These are phyloP conservation scores for Aspergillus neoniger DNA, from an alignment of 2,329 filamentous ascomycete genomes.

Conservation along the genomic window DNA sequence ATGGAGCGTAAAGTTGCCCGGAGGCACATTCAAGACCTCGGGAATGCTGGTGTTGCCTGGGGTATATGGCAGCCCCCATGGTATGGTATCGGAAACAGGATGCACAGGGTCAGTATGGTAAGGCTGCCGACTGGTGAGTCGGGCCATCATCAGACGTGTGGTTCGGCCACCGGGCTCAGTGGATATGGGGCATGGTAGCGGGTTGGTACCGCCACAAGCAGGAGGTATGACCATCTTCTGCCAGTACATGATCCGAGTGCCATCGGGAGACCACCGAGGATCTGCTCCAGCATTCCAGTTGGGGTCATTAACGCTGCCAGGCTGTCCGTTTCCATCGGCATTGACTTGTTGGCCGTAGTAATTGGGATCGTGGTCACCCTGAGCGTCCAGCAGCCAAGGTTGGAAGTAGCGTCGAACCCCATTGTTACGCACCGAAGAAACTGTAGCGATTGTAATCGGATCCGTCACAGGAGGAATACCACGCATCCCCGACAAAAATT, in stretches of 20 bases:
- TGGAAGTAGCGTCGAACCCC: constrained; percentile 50
- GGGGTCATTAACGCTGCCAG: constrained; percentile 47
- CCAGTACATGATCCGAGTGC: constrained; percentile 48
- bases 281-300: constrained; percentile 54
- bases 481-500: constrained; percentile 46
- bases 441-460: constrained; percentile 32
- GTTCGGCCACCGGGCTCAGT: constrained; percentile 42
- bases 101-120: constrained; percentile 22
- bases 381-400: constrained; percentile 46
- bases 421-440: constrained; percentile 49
- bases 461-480: constrained; percentile 48
- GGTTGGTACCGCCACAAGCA: constrained; percentile 48
- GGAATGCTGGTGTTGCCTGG: constrained; percentile 11
- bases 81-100: constrained; percentile 24
- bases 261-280: constrained; percentile 39
- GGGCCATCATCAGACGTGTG: constrained; percentile 48
- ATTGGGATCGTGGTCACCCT: constrained; percentile 47
- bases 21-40: background rate
- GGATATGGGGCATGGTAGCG: constrained; percentile 45
- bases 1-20: constrained; percentile 21
- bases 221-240: constrained; percentile 44
- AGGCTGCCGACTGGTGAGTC: constrained; percentile 37
- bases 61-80: constrained; percentile 21
- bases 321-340: constrained; percentile 34
- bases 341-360: constrained; percentile 52